Base-by-base conservation (phyloP, 108 stramenopile species). In the Pseudonitzschia pungens region DNA sequence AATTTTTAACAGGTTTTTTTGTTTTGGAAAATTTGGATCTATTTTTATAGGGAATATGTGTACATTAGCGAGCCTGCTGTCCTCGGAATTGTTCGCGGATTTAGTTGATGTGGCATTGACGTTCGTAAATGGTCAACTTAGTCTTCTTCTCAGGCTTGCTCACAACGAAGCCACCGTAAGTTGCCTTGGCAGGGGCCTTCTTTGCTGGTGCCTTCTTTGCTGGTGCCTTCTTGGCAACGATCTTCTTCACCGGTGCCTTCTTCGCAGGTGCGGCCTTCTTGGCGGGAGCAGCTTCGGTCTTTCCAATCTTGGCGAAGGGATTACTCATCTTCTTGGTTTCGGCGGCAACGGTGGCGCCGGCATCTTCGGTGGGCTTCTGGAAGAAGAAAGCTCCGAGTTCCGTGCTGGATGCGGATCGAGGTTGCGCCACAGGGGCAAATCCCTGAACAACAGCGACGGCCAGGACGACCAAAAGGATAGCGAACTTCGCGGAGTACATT, bases 221-320 rank as follows among this genome's bases (percentile, higher is more conserved):
- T 26, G 32, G 33, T 4, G 40, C 60, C 60, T 62, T 62, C 60
- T 76, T 76, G 32, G 43, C 27, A 5, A 55, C 48, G 40, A 54
- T 65, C 27, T 60, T 63, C 58, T 76, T 76, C 33, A 60, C 27
- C 1, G 41, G 22, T 40, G 66, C 74, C 44, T 60, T 63, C 58
- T 76, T 76, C 53, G 43, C 27, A 2, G 65, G 52, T 16, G 53
- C 66, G 60, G 60, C 62, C 36, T 67, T 68, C 33, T 31, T 68
- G 31, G 45, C 74, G 18, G 63, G 48, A 22, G 41, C 62, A 28
- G 41, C 45, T n/a, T n/a, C n/a, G n/a, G n/a, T n/a, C 28, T 40
- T 43, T 9, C 9, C 42, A 11, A 43, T 9, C 55, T 56, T 56
- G 10, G 55, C 55, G 20, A 56, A 56, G 10, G 55, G 55, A 20